These are phyloP conservation scores for Aspergillus sergii DNA, from an alignment of 2,329 filamentous ascomycete species.

Conservation along the genomic window DNA sequence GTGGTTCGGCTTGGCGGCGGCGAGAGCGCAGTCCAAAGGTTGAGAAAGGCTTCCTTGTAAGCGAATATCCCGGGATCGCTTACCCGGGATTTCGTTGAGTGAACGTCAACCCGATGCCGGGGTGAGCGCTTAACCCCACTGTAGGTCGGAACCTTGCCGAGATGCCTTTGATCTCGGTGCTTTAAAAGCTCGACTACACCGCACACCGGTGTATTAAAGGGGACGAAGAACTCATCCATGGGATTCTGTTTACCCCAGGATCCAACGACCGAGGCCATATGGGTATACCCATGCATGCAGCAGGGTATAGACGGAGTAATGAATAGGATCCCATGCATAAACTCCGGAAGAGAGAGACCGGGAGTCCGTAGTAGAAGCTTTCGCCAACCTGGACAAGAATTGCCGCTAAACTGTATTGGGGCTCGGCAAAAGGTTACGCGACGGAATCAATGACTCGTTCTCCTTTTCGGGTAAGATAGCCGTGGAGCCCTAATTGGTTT, in stretches of 20 bases:
- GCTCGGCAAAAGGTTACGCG: background rate
- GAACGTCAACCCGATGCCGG: background rate
- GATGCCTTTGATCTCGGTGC: background rate
- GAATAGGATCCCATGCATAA: background rate
- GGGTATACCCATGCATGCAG: background rate
- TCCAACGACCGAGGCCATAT: background rate
- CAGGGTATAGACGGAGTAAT: background rate
- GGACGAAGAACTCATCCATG: background rate
- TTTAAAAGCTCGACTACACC: background rate
- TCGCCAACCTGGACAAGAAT: background rate
- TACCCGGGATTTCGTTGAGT: background rate
- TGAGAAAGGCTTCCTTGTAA: background rate
- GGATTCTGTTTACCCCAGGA: background rate
- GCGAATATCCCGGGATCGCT: background rate
- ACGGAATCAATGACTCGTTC: background rate
- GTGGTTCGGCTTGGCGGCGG: background rate
- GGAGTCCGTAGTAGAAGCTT: background rate
- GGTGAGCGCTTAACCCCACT: slow-evolving; percentile 2
- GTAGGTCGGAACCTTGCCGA: background rate
- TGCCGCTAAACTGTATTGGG: background rate
- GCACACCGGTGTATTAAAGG: background rate
- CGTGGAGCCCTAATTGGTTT: background rate
- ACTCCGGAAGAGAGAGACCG: no score
- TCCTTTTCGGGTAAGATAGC: background rate
- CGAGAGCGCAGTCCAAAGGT: background rate